A percentile compares a stretch with the other conserved stretches of the same genome.
Conservation (phyloP, 78 protist species). For the Pelomyxa schiedti region DNA sequence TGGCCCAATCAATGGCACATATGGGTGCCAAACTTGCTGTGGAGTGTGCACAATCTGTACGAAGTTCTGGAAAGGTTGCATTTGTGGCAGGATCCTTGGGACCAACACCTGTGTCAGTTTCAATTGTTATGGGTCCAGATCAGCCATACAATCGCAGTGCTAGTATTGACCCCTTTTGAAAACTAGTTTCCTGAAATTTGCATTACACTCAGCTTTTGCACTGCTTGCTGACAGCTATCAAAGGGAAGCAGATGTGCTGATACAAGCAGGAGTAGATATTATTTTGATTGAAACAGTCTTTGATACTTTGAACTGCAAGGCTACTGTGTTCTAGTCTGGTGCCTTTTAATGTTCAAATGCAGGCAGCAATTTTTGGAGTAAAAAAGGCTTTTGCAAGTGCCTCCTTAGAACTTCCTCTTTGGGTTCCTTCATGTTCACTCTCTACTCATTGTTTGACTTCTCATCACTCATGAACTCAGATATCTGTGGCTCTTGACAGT, state of each 20-base stretch:
- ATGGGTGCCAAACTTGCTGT: slow-evolving; percentile 51
- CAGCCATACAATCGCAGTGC: slow-evolving; percentile 81
- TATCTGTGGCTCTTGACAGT: slow-evolving; percentile 96
- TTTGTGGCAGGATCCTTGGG: slow-evolving; percentile 96
- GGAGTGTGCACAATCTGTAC: slow-evolving; percentile 62
- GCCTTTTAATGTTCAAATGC: too few relatives aligned
- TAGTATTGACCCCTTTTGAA: too few relatives aligned
- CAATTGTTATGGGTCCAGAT: slow-evolving; percentile 90
- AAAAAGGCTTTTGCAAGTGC: neutral
- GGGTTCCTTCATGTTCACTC: neutral
- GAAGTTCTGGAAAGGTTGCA: too few relatives aligned
- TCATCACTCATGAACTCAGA: too few relatives aligned
- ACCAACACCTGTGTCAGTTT: slow-evolving; percentile 91
- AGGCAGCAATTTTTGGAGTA: too few relatives aligned
- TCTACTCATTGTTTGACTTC: neutral
- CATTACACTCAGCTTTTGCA: too few relatives aligned
- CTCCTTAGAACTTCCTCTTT: neutral
- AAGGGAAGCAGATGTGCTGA: slow-evolving; percentile 76
- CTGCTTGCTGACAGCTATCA: too few relatives aligned
- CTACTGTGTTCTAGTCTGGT: too few relatives aligned
- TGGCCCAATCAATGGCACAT: too few relatives aligned
- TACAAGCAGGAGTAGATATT: slow-evolving; percentile 92
- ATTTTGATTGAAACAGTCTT: slow-evolving; percentile 96
- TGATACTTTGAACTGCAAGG: slow-evolving; percentile 95
- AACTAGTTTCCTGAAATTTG: slow-evolving; percentile 20